Evolutionary conservation across 805 yeast species (phyloP), one percentile per base, ranked within the genome.

Genomic region (Wickerhamiella occidentalis): DNA sequence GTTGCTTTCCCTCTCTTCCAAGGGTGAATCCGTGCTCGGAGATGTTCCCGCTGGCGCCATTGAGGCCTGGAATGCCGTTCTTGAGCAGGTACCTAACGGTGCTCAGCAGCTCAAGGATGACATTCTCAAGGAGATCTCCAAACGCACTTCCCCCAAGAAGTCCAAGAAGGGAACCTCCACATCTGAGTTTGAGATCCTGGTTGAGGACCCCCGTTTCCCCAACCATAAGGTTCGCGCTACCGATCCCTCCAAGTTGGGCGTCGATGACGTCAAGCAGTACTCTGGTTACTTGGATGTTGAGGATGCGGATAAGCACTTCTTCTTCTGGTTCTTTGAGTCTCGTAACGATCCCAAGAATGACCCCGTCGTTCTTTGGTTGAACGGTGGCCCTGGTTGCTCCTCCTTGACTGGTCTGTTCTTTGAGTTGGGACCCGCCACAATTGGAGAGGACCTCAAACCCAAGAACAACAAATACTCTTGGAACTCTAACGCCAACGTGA

Each of bases 301-400:
- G 53, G 87, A 82, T 47, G 86, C 80, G 56, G 96, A 85, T 61
- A 88, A 87, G 68, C 95, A 87, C 69, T 85, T 88, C 65, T 90
- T 90, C 69, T 90, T 80, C 69, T 86, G 94, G 90, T 81, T 81
- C 61, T 87, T 85, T 60, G 95, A 87, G 66, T 79, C 83, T 55
- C 77, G 81, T 54, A 82, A 82, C 65, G 90, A 85, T 66, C 95
- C 95, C 17, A 68, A 70, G 55, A 83, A 74, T 53, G 96, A 87
- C 68, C 96, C 96, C 2, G 73, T 87, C 36, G 75, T 87, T 47
- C 71, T 87, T 60, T 86, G 95, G 96, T 72, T 90, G 60, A 88
- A 90, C 64, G 96, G 96, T 54, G 96, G 96, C 13, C 96, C 96
- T 45, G 96, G 96, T n/a, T 88, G 96, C 66, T 85, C 95, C 1